A percentile compares a stretch with the other conserved stretches of the same genome.
Conservation (phyloP, 768 basidiomycete species). For the Lentinula guzmanii region DNA sequence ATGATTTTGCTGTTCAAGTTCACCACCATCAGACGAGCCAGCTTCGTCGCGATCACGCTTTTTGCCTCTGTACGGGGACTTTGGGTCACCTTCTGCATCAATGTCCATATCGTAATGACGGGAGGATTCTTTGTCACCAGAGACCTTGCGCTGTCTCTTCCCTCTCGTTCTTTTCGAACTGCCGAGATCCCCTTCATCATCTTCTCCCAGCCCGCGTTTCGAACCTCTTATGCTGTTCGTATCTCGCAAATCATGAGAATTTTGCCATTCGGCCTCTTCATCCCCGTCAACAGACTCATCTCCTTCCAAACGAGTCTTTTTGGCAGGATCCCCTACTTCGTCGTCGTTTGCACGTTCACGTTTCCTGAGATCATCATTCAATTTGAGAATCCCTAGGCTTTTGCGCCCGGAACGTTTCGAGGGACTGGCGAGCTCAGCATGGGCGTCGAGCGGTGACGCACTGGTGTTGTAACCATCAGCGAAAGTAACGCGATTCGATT, state of each 20-base stretch:
- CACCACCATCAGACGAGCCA: slow-evolving; percentile 64
- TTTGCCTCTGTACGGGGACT: slow-evolving; percentile 42
- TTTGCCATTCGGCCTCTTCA: slow-evolving; percentile 37
- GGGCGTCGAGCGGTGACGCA: slow-evolving; percentile 15
- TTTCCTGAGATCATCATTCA: slow-evolving; percentile 19
- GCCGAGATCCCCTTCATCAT: slow-evolving; percentile 34
- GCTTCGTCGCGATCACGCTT: slow-evolving; percentile 76
- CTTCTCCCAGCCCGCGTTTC: slow-evolving; percentile 44
- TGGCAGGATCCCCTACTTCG: slow-evolving; percentile 37
- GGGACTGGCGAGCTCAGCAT: slow-evolving; percentile 7
- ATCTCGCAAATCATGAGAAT: background rate
- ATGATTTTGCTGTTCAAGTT: slow-evolving; percentile 38
- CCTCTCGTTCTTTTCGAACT: slow-evolving; percentile 33
- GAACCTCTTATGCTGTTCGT: slow-evolving; percentile 25
- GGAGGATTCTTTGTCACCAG: slow-evolving; percentile 31
- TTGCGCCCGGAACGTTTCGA: slow-evolving; percentile 26
- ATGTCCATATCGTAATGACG: slow-evolving; percentile 25
- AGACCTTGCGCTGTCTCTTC: slow-evolving; percentile 53
- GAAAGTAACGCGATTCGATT: slow-evolving; percentile 20
- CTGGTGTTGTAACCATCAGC: slow-evolving; percentile 32
- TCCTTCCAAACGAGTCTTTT: slow-evolving; percentile 49
- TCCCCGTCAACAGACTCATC: slow-evolving; percentile 43
- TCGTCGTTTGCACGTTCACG: slow-evolving; percentile 40
- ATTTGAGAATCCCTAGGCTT: slow-evolving; percentile 18
- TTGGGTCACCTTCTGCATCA: slow-evolving; percentile 26